A percentile compares a stretch with the other conserved stretches of the same genome.
phyloP scores from a whole-genome alignment of 1,284 basidiomycete genomes.

The Meripilus lineatus region DNA sequence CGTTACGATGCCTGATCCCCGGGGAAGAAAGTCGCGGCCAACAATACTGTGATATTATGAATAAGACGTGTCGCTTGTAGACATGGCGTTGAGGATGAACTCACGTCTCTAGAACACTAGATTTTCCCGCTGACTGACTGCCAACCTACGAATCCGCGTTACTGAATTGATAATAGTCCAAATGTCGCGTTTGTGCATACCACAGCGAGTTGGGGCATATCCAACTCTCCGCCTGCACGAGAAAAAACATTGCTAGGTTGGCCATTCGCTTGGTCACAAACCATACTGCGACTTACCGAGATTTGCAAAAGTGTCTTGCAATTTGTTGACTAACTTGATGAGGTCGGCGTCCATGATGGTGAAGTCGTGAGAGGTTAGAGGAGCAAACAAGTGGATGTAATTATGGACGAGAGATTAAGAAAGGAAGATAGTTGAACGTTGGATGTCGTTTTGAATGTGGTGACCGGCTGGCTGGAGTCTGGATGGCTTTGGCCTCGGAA shows the following conservation, averaged over 20 bases:
- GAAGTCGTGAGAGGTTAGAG: not conserved
- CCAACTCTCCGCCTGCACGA: constrained; percentile 79
- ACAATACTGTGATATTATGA: constrained; percentile 65
- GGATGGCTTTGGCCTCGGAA: too few relatives aligned
- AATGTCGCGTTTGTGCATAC: constrained; percentile 32
- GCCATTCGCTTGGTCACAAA: too few relatives aligned
- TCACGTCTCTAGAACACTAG: constrained; percentile 82
- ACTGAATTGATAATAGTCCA: not conserved
- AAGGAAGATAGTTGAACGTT: too few relatives aligned
- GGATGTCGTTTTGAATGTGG: too few relatives aligned
- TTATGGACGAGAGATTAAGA: too few relatives aligned
- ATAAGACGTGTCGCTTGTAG: not conserved
- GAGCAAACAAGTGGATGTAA: not conserved
- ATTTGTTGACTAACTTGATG: constrained; percentile 93
- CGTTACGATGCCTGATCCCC: constrained; percentile 93
- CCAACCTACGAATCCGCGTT: constrained; percentile 55
- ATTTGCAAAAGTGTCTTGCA: constrained; percentile 86
- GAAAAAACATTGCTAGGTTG: too few relatives aligned
- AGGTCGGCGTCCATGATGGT: constrained; percentile 85
- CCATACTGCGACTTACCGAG: constrained; percentile 51
- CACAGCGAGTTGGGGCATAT: constrained; percentile 82
- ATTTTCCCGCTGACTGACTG: constrained; percentile 83
- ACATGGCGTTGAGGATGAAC: constrained; percentile 24
- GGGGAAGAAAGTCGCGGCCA: constrained; percentile 92
- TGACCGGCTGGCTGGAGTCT: too few relatives aligned